Conservation (phyloP, 495 filamentous ascomycete species). For the Beverwykella pulmonaria region DNA sequence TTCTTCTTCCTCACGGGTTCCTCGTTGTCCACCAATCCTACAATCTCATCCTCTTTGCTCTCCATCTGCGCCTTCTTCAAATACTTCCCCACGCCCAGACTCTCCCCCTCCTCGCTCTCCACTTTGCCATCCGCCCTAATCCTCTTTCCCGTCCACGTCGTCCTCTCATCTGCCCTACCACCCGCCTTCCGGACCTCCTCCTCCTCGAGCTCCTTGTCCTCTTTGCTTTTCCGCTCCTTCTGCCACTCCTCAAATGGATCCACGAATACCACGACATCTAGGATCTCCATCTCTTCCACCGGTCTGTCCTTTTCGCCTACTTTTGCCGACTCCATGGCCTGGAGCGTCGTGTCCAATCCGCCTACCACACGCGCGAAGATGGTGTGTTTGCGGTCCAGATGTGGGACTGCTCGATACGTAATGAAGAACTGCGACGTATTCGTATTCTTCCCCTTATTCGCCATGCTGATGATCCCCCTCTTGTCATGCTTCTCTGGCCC, state of each 20-base stretch:
- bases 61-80: conserved; percentile 58
- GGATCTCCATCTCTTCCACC: conserved; percentile 72
- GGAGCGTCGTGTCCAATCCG: conserved; percentile 68
- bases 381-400: conserved; percentile 95
- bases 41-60: conserved; percentile 57
- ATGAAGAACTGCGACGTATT: conserved; percentile 97
- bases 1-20: conserved; percentile 79
- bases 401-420: conserved; percentile 76
- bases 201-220: conserved; percentile 43
- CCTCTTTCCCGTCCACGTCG: conserved; percentile 88
- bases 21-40: conserved; percentile 59
- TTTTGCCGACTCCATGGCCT: conserved; percentile 70
- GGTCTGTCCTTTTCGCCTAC: conserved; percentile 71
- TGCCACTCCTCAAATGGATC: conserved; percentile 95
- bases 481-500: conserved; percentile 79
- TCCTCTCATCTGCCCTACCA: conserved; percentile 75
- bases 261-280: conserved; percentile 82
- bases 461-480: conserved; percentile 73
- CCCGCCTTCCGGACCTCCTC: conserved; percentile 49
- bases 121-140: conserved; percentile 52
- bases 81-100: conserved; percentile 78
- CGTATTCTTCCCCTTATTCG: conserved; percentile 97
- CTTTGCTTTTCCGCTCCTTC: conserved; percentile 60
- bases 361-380: conserved; percentile 87
- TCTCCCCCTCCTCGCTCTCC: conserved; percentile 50